Evolutionary conservation across 164 flowering plant genomes (phyloP), one percentile per base, ranked within the genome.

Genomic region (Umbellularia californica): DNA sequence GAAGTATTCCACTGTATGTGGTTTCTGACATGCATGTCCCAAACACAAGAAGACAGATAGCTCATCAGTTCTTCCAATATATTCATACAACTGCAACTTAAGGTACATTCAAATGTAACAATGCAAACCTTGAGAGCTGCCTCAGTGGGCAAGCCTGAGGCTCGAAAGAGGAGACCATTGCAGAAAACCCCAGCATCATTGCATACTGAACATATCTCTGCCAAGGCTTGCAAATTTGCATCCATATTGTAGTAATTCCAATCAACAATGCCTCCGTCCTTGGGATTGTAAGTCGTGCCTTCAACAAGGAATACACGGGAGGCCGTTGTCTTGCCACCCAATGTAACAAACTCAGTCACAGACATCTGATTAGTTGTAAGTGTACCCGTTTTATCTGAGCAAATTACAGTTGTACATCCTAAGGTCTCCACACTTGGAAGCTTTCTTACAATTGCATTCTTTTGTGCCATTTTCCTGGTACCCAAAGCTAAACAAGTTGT

Each of bases 321-420:
- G 66, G 85, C 63, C 2, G 87, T 87, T 25, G 86, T 85, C 81
- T 88, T 87, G 79, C 89, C 92, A 12, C 95, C 98, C 77, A 94
- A 75, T 3, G 94, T 89, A 81, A 92, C 86, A 73, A 94, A 92
- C 67, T 90, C 94, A 10, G 79, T 80, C 58, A 85, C 97, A 13
- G 95, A 87, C 98, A 94, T 94, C 85, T 94, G 98, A 75, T 94
- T 94, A 6, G 98, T 94, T 1, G 98, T 94, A 81, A 92, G 80
- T 25, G 98, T 92, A 28, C 98, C 95, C 10, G 98, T 94, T 77
- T 94, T 94, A 70, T 94, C 98, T 7, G 98, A 94, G 81, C 98
- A 94, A 35, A 94, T 90, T 24, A 94, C 97, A 55, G 95, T 90
- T 3, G 98, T 94, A 72, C 98, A 94, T 69, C 98, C 98, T 68